Evolutionary conservation across 345 rosid genomes (phyloP).

Genomic region (Erodium maritimum): DNA sequence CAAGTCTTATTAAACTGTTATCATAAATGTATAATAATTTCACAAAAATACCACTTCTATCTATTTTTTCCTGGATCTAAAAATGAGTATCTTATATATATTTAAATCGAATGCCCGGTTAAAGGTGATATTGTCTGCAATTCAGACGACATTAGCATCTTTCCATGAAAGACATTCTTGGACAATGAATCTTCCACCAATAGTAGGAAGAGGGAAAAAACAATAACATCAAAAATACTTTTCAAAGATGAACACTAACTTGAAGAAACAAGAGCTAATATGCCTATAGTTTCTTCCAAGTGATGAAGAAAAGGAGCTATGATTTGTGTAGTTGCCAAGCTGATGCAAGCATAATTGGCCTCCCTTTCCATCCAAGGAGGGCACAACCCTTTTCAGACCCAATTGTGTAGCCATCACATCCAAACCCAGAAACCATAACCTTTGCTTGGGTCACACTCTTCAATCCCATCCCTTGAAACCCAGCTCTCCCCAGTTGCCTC

Average conservation of each 20-base stretch:
- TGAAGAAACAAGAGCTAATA: no score
- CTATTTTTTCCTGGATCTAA: no score
- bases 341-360: slow-evolving; percentile 57
- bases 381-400: slow-evolving; percentile 43
- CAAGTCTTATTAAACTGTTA: not conserved
- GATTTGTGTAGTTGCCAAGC: slow-evolving; percentile 35
- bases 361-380: slow-evolving; percentile 53
- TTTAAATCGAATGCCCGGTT: no score
- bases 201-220: no score
- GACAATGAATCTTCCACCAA: not conserved
- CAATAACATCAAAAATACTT: not conserved
- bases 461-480: slow-evolving; percentile 38
- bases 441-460: slow-evolving; percentile 44
- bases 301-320: not conserved
- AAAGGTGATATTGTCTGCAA: not conserved
- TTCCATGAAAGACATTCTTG: not conserved
- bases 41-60: no score
- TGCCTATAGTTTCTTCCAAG: not conserved
- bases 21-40: no score
- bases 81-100: no score
- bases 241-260: not conserved
- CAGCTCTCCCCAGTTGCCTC: slow-evolving; percentile 55
- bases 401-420: slow-evolving; percentile 46
- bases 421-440: slow-evolving; percentile 49
- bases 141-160: no score